Base-by-base conservation (phyloP, 2,329 filamentous ascomycete species). In the Venturia carpophila region DNA sequence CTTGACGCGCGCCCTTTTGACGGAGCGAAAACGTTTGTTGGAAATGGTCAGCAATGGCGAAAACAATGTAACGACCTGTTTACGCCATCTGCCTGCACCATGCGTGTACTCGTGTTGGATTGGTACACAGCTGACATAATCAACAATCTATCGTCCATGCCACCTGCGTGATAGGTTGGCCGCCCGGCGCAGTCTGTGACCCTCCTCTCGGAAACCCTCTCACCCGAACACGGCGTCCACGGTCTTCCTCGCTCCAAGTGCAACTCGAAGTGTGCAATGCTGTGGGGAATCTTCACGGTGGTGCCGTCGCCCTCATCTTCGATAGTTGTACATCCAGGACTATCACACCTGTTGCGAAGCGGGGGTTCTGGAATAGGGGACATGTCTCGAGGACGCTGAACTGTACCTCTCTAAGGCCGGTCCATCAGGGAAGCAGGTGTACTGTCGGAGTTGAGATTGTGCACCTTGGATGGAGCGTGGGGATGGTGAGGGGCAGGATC, bases 301-400 rank as follows among this genome's bases (percentile, higher is more conserved):
- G 82, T 5, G 81, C 80, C 1, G 80, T 81, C 1, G 79, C 80
- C 0, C 73, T 82, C 5, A 80, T 84, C 49, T 82, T 83, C 67
- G 84, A 86, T 69, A 81, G 84, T 72, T 76, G 78, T 63, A 81
- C 79, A 0, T 78, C 75, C 9, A 71, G 77, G 6, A 72, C 77
- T 6, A 71, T 79, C 19, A 68, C 67, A 4, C 70, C 73, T 5
- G 69, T 70, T 30, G 68, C 71, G 7, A 67, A 66, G n/a, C 69
- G 73, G 3, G 74, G 72, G 1, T 77, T 76, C 62, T 81, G 78
- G 78, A 71, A 79, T 60, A 71, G 72, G n/a, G 78, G 73, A 1
- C 76, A 79, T 58, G 79, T 81, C 13, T 75, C 70, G 41, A 67
- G 75, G 41, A 75, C 70, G 63, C 70, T 82, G 67, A 80, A 76